Percentiles rank a stretch among this genome's conserved stretches.
Evolutionary conservation across 257 asterid species (phyloP).

Genomic region (Jacaranda mimosifolia): DNA sequence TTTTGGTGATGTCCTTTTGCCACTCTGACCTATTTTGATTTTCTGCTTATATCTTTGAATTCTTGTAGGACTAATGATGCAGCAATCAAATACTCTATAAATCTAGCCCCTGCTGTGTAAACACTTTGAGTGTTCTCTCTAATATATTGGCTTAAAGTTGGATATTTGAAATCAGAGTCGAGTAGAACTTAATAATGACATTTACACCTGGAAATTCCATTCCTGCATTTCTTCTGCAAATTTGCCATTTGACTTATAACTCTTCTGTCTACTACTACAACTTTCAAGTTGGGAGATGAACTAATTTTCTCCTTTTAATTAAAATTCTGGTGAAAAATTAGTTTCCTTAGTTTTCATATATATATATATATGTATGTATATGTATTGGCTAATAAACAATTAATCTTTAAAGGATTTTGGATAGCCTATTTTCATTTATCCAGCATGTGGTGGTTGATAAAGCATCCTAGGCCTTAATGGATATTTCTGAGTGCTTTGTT

Average conservation of each 20-base stretch:
- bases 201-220: neutral
- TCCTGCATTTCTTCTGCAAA: neutral
- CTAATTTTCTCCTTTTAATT: neutral
- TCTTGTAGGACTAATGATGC: constrained; percentile 21
- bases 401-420: constrained; percentile 10
- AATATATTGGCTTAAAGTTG: neutral
- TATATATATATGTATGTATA: neutral
- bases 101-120: neutral
- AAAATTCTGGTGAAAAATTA: neutral
- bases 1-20: constrained; percentile 25
- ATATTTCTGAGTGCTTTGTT: constrained; percentile 10
- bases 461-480: constrained; percentile 7
- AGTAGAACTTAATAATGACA: neutral
- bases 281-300: constrained; percentile 1
- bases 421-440: neutral
- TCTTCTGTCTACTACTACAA: neutral
- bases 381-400: neutral
- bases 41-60: neutral
- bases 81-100: too few relatives aligned
- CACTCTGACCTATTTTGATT: neutral
- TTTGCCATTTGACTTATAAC: neutral
- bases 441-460: neutral
- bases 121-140: neutral
- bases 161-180: neutral
- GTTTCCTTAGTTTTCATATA: neutral